These are phyloP conservation scores for Populus davidiana DNA, from an alignment of 345 rosid species.

Conservation along the genomic window DNA sequence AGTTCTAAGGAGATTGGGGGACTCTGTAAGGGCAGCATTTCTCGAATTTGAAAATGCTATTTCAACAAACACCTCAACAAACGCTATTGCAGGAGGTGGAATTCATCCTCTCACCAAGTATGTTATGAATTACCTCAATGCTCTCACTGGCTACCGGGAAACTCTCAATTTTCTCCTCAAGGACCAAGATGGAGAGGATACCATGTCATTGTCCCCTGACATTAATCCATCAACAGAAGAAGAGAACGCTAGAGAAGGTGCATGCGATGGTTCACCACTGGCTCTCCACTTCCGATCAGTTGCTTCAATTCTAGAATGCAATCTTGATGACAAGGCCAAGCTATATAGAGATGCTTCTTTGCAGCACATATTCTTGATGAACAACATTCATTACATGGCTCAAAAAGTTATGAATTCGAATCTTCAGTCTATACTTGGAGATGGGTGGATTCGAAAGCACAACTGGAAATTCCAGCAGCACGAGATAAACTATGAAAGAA, in stretches of 20 bases:
- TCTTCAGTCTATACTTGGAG: slow-evolving; percentile 59
- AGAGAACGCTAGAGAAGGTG: slow-evolving; percentile 30
- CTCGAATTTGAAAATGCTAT: slow-evolving; percentile 70
- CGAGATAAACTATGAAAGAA: slow-evolving; percentile 64
- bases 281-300: slow-evolving; percentile 51
- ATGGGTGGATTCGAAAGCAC: slow-evolving; percentile 72
- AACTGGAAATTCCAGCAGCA: slow-evolving; percentile 80
- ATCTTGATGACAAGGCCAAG: slow-evolving; percentile 62
- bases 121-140: slow-evolving; percentile 75
- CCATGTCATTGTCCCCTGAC: slow-evolving; percentile 35
- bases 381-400: slow-evolving; percentile 87
- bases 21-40: slow-evolving; percentile 58
- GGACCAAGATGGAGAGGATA: slow-evolving; percentile 37
- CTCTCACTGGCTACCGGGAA: slow-evolving; percentile 60
- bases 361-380: slow-evolving; percentile 77
- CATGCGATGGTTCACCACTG: slow-evolving; percentile 32
- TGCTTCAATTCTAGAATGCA: slow-evolving; percentile 61
- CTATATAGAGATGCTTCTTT: slow-evolving; percentile 58
- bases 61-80: slow-evolving; percentile 49
- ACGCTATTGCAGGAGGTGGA: slow-evolving; percentile 68
- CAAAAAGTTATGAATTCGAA: slow-evolving; percentile 69
- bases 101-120: slow-evolving; percentile 71
- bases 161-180: slow-evolving; percentile 61
- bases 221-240: slow-evolving; percentile 37
- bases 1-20: slow-evolving; percentile 59